Conservation (phyloP, 768 basidiomycete genomes). For the Mycena galopus region DNA sequence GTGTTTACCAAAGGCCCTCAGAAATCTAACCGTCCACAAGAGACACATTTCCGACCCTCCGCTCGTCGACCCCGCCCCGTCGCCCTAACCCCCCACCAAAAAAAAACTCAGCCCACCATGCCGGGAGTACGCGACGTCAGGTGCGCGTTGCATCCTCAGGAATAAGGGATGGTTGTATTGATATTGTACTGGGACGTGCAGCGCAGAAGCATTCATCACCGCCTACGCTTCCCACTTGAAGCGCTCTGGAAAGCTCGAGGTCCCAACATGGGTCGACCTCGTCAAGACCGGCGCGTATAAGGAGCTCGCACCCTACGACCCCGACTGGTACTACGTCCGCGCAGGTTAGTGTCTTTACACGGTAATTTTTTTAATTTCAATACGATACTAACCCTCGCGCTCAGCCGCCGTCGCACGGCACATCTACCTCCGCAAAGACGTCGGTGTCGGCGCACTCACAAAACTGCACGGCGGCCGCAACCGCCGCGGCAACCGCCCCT, state of each 20-base stretch:
- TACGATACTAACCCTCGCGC: neutral
- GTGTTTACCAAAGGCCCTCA: constrained; percentile 35
- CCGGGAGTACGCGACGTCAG: constrained; percentile 88
- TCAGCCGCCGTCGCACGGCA: constrained; percentile 96
- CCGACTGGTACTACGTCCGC: constrained; percentile 99
- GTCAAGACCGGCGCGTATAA: constrained; percentile 99
- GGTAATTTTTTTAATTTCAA: neutral
- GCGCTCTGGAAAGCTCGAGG: constrained; percentile 98
- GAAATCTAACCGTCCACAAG: constrained; percentile 48
- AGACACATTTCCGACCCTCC: neutral
- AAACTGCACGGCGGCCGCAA: constrained; percentile 98
- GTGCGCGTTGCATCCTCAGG: constrained; percentile 54
- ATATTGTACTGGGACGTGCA: constrained; percentile 48
- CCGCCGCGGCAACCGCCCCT: constrained; percentile 96
- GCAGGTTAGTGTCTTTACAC: constrained; percentile 77
- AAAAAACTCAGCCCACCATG: constrained; percentile 68
- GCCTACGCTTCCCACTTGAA: constrained; percentile 97
- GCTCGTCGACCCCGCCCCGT: constrained; percentile 54
- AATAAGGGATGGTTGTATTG: neutral
- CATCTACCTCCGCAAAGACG: constrained; percentile 99
- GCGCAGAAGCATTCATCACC: constrained; percentile 93
- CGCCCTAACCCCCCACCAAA: constrained; percentile 54
- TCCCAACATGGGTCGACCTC: constrained; percentile 97
- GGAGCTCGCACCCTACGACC: constrained; percentile 98
- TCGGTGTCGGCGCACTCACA: constrained; percentile 92